Evolutionary conservation across 2,329 filamentous ascomycete genomes (phyloP).

Genomic region (Scorias spongiosa): DNA sequence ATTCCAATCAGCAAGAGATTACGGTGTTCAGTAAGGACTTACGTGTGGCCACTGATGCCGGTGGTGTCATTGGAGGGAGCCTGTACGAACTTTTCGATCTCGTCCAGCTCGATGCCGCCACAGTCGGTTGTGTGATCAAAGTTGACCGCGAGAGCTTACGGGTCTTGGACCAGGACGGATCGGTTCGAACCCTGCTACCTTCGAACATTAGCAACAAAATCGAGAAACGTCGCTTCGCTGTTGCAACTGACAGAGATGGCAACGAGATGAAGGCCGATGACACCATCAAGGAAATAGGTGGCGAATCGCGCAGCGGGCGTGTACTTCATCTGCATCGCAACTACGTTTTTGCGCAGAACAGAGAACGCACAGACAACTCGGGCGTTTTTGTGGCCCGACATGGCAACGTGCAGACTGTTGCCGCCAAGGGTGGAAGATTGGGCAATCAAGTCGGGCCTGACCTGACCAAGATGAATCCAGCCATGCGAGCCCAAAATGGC

Average conservation of each 20-base stretch:
- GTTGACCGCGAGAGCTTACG: conserved; percentile 86
- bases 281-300: conserved; percentile 77
- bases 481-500: conserved; percentile 46
- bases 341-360: conserved; percentile 81
- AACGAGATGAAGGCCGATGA: conserved; percentile 87
- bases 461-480: conserved; percentile 82
- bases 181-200: conserved; percentile 66
- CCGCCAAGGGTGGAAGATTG: conserved; percentile 73
- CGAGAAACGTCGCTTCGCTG: conserved; percentile 58
- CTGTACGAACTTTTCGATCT: conserved; percentile 88
- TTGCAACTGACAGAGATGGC: conserved; percentile 84
- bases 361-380: conserved; percentile 69
- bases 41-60: conserved; percentile 81
- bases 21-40: conserved; percentile 97
- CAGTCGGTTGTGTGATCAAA: conserved; percentile 85
- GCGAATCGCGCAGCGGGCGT: conserved; percentile 70
- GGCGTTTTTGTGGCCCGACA: conserved; percentile 80
- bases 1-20: conserved; percentile 84
- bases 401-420: conserved; percentile 73
- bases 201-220: conserved; percentile 87
- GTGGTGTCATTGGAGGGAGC: conserved; percentile 59
- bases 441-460: conserved; percentile 60
- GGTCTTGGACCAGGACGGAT: conserved; percentile 80
- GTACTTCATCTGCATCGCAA: conserved; percentile 89
- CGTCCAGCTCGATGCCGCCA: conserved; percentile 82